Conservation (phyloP, 2,329 filamentous ascomycete species). For the Triangularia setosa region DNA sequence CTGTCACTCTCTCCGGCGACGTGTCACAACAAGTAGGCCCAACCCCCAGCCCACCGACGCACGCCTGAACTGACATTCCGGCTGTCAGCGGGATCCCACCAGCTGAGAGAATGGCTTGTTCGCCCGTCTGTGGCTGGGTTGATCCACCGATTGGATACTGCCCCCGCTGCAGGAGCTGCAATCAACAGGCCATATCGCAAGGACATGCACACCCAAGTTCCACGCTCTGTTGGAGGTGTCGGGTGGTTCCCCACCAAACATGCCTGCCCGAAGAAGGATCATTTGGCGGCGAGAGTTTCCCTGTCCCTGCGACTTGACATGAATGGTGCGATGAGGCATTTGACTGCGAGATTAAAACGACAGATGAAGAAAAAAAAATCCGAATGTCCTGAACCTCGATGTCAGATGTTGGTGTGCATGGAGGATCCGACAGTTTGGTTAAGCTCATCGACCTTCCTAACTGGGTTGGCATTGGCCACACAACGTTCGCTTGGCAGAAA, state of each 20-base stretch:
- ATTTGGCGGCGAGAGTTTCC: no score
- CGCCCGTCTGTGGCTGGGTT: neutral
- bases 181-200: neutral
- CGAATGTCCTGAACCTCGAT: neutral
- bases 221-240: no score
- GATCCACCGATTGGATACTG: neutral
- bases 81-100: no score
- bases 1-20: neutral
- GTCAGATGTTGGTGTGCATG: neutral
- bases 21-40: neutral
- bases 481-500: neutral
- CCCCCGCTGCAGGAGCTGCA: neutral
- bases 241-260: no score
- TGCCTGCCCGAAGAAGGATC: no score
- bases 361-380: neutral
- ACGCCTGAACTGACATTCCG: neutral
- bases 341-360: neutral
- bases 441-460: neutral
- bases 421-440: conserved; percentile 4
- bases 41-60: neutral
- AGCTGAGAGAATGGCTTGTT: no score
- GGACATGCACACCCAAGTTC: no score
- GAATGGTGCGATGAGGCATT: neutral
- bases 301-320: neutral
- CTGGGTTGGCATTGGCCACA: neutral